phyloP scores from a whole-genome alignment of 768 basidiomycete genomes.

The Gelatoporia subvermispora region DNA sequence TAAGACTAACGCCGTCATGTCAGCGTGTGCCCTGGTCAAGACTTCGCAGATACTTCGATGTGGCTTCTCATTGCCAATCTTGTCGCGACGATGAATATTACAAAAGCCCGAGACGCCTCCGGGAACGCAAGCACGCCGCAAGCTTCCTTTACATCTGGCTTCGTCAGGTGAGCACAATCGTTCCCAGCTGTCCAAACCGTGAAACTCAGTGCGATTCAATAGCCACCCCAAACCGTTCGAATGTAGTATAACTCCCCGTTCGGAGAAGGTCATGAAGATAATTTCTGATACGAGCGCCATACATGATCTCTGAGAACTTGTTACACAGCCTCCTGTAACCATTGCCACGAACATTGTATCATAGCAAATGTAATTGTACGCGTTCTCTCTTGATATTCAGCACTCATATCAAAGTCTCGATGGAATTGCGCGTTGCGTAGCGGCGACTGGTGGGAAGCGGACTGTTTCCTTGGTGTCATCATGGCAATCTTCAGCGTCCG shows the following conservation, averaged over 20 bases:
- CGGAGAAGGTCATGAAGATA: neutral
- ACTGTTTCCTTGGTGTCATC: no score
- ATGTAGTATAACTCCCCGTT: neutral
- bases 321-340: no score
- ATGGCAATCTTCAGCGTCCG: no score
- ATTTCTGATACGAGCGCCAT: neutral
- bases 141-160: slow-evolving; percentile 36
- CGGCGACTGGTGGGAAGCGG: no score
- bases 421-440: no score
- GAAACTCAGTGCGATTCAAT: no score
- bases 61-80: slow-evolving; percentile 44
- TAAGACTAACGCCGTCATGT: neutral
- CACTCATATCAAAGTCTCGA: no score
- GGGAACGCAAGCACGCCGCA: slow-evolving; percentile 36
- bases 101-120: slow-evolving; percentile 34
- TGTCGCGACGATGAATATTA: slow-evolving; percentile 41
- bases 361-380: no score
- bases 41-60: slow-evolving; percentile 44
- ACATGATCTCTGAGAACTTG: no score
- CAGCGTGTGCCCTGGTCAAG: slow-evolving; percentile 51
- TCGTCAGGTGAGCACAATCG: slow-evolving; percentile 38
- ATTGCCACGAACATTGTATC: no score
- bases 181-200: no score
- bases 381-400: no score
- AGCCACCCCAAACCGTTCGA: neutral